Conservation (phyloP, 2,329 filamentous ascomycete genomes). For the Botrytis medusae region DNA sequence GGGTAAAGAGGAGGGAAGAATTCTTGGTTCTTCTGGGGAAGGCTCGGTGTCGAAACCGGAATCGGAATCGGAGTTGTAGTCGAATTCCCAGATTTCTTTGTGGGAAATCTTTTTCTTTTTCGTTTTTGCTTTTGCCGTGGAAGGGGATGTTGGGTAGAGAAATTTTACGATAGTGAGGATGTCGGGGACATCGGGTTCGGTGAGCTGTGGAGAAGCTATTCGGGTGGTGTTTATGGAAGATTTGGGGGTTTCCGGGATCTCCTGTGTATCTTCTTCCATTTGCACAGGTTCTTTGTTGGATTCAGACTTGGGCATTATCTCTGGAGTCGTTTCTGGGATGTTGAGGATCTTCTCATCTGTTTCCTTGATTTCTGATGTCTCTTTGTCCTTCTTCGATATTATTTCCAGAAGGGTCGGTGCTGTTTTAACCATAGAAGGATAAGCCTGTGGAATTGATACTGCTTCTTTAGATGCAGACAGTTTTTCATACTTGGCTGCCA, state of each 20-base stretch:
- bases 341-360: not conserved
- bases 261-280: fast-evolving
- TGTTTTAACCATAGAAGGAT: not conserved
- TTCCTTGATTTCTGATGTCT: fast-evolving
- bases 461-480: not conserved
- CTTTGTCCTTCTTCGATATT: fast-evolving
- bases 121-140: no score
- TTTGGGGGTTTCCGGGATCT: fast-evolving
- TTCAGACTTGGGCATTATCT: not conserved
- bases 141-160: not conserved
- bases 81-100: slow-evolving; percentile 13
- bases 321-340: no score
- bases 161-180: not conserved
- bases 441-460: fast-evolving
- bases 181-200: not conserved
- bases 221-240: not conserved
- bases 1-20: not conserved
- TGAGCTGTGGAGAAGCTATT: no score
- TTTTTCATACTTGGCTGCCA: not conserved
- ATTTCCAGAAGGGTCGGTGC: not conserved
- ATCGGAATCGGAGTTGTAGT: not conserved
- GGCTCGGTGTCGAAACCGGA: not conserved
- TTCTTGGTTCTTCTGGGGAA: no score
- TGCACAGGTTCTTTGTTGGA: fast-evolving
- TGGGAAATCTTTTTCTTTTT: not conserved